Evolutionary conservation across 2,329 filamentous ascomycete species (phyloP), one percentile per base, ranked within the genome.

Genomic region (Aspergillus terreus): DNA sequence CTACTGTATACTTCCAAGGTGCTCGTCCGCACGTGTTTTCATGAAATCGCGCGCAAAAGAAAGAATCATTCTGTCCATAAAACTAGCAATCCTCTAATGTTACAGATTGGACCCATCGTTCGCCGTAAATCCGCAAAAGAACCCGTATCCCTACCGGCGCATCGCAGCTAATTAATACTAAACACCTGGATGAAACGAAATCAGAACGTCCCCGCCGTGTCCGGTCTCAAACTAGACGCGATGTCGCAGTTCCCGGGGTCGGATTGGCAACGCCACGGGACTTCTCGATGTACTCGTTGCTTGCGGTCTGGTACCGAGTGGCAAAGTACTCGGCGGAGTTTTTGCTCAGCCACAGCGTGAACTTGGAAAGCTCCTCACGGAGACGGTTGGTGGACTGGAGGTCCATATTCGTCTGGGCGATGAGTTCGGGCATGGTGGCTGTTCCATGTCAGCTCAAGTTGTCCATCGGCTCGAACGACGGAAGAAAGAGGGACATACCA

Each of bases 341-440:
- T 61, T 86, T 88, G 53, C 86, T 82, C 50, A 99, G 78, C 90
- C 92, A 99, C 49, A 83, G 80, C 10, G 87, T 90, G 71, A 99
- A 86, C 71, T 91, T 92, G 60, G 83, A 81, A 14, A 99, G 80
- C 69, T 99, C 94, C 63, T 96, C 90, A 11, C 91, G 86, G 23
- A 97, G 82, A 44, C 91, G 87, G 56, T 86, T 88, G 40, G 96
- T 90, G 2, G 91, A 92, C 69, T 95, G 91, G 48, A 87, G 80
- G 65, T 97, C 94, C 91, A 99, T 96, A 73, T 97, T 97, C 47
- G 94, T 99, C 70, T 99, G 94, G 4, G 92, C 92, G 56, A 97
- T 85, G 38, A 97, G 84, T 67, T 99, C 94, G 0, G 94, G 92
- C 61, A 97, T 84, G 1, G 88, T 87, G 3, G 95, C 92, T 96